Percentiles rank a stretch among this genome's conserved stretches.
phyloP scores from a whole-genome alignment of 164 flowering plant genomes.

The Paratinospora sagittata region DNA sequence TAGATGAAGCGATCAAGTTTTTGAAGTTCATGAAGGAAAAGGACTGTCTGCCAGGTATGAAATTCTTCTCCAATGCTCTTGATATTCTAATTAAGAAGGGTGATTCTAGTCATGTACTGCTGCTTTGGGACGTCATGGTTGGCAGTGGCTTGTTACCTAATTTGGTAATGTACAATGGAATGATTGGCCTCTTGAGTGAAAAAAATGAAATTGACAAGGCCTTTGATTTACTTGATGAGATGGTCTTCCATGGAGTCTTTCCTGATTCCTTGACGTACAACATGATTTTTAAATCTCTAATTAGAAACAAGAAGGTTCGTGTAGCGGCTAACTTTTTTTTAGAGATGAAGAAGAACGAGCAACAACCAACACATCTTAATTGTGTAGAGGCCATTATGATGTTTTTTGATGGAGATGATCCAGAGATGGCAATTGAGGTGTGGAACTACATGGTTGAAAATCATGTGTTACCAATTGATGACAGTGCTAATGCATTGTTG shows the following conservation, averaged over 20 bases:
- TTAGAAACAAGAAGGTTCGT: slow-evolving; percentile 53
- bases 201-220: slow-evolving; percentile 41
- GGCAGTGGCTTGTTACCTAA: slow-evolving; percentile 56
- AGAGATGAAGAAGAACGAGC: slow-evolving; percentile 74
- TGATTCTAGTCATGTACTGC: slow-evolving; percentile 36
- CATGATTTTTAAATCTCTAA: slow-evolving; percentile 58
- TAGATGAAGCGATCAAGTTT: slow-evolving; percentile 54
- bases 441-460: slow-evolving; percentile 60
- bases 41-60: slow-evolving; percentile 71
- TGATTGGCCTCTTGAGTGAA: slow-evolving; percentile 55
- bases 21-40: slow-evolving; percentile 54
- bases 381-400: slow-evolving; percentile 50
- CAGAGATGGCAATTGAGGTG: slow-evolving; percentile 55
- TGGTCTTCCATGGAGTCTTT: slow-evolving; percentile 65
- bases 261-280: slow-evolving; percentile 66
- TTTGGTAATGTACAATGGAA: slow-evolving; percentile 55
- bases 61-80: slow-evolving; percentile 64
- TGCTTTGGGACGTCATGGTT: slow-evolving; percentile 63
- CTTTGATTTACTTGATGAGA: slow-evolving; percentile 49
- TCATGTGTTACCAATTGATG: slow-evolving; percentile 40
- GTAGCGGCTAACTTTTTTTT: slow-evolving; percentile 43
- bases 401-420: slow-evolving; percentile 60
- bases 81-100: slow-evolving; percentile 50
- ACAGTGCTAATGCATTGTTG: slow-evolving; percentile 54
- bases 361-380: slow-evolving; percentile 46